Evolutionary conservation across 2,329 filamentous ascomycete genomes (phyloP), one percentile per base, ranked within the genome.

Genomic region (Escovopsis weberi): DNA sequence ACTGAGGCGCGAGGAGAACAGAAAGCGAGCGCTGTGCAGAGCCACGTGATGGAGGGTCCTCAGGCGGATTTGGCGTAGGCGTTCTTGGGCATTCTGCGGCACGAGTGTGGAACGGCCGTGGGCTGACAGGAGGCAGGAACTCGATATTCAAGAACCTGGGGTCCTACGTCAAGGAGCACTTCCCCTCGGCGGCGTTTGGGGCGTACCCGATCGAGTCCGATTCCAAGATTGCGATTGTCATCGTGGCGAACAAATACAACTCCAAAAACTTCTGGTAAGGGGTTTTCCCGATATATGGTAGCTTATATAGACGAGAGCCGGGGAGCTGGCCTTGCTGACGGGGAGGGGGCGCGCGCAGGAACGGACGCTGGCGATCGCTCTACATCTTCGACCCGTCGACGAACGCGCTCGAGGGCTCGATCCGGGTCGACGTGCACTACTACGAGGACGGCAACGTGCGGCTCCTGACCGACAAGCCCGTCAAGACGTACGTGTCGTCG

Each of bases 371-470:
- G 85, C 84, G 91, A 55, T 88, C 85, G 39, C 72, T 82, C 42
- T 96, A 96, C 68, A 74, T 82, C 54, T 82, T 83, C 62, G 73
- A 80, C 48, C 79, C 87, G 4, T 67, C 78, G n/a, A 74, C 75
- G 2, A 70, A 71, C 49, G 69, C 69, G 39, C 67, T 96, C 37
- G 78, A 80, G 33, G 91, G 91, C 53, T 78, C 72, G 45, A 80
- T 96, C 63, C 86, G 89, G 61, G 85, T 95, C 42, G 88, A 96
- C 53, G 89, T 98, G 41, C 91, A 98, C 70, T 98, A 98, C 72
- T 98, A 98, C 68, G 91, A 98, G 66, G 93, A 98, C 59, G 91
- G 91, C 48, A 98, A 98, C 59, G 91, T 98, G 45, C 82, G 91
- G 2, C 74, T 98, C 46, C 72, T 89, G 49, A 95, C 91, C n/a